Conservation (phyloP, 345 rosid genomes). For the Eucalyptus erythrocorys region DNA sequence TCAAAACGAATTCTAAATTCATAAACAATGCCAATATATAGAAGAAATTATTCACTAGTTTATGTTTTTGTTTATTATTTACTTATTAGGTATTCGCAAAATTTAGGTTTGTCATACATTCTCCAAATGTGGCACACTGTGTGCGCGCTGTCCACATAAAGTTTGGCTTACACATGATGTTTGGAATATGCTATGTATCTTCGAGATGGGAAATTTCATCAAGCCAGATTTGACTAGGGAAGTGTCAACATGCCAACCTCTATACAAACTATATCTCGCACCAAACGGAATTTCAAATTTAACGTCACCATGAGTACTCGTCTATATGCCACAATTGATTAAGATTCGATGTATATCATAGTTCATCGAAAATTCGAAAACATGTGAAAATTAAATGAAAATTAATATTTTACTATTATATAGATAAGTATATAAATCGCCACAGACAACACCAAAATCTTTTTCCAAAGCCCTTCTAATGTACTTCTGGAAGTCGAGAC, state of each 20-base stretch:
- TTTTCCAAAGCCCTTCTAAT: constrained; percentile 59
- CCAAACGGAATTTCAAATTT: background rate
- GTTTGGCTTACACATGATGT: background rate
- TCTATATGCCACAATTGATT: background rate
- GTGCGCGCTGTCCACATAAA: background rate
- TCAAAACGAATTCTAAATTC: background rate
- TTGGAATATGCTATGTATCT: background rate
- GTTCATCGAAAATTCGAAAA: background rate
- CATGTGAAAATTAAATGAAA: background rate
- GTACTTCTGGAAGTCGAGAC: constrained; percentile 68
- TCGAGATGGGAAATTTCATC: background rate
- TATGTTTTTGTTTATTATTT: background rate
- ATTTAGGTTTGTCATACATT: background rate
- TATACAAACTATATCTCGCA: background rate
- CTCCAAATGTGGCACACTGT: too few species aligned
- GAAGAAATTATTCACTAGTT: background rate
- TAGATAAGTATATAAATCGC: constrained; percentile 6
- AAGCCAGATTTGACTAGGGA: background rate
- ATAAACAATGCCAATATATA: background rate
- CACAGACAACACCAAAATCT: constrained; percentile 50
- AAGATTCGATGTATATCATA: background rate
- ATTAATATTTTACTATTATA: background rate
- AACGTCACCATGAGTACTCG: accelerated
- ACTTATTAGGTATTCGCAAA: background rate
- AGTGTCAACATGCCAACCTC: background rate